Base-by-base conservation (phyloP, 305 asterid species). In the Euphrasia arctica region DNA sequence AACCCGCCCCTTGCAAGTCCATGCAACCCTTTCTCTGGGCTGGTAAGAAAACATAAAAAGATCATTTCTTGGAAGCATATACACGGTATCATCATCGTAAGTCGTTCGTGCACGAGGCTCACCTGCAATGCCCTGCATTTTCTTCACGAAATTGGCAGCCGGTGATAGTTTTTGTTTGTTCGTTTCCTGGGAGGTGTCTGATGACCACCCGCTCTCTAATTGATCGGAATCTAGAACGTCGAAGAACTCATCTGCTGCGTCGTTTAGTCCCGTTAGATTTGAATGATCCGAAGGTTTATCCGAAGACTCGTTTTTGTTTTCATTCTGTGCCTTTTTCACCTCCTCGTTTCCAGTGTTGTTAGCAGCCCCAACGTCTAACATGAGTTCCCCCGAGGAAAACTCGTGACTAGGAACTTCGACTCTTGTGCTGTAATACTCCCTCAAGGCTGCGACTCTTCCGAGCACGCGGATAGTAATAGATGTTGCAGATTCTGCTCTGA, bases 391-490 rank as follows among this genome's bases (percentile, higher is more conserved):
- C 0, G 77, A 58, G 52, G 76, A 61, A 62, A 64, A 72, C 5
- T 87, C 91, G 1, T 72, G 74, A 71, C 77, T 78, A 25, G 76
- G 72, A 12, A 74, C 77, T 65, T 89, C 89, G 5, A 64, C 77
- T 59, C 78, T 85, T 13, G 91, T 77, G 66, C 78, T 72, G 75
- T 87, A 85, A 68, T 87, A 43, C 77, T 92, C 98, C 67, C 91
- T 80, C 70, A 92, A 70, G 29, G 98, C 96, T 77, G 96, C 83
- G 59, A 87, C 72, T 83, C 79, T 80, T 65, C 86, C 89, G 56
- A 92, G 85, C 84, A 83, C 65, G 62, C 78, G 77, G 10, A 81
- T 87, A 29, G 98, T 92, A 56, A 89, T 69, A 18, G 95, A 79
- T 74, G 82, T 77, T 6, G 85, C 63, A 9, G 96, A 64, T 32